Conservation (phyloP, 208 protist genomes). For the Acanthamoeba royreba region DNA sequence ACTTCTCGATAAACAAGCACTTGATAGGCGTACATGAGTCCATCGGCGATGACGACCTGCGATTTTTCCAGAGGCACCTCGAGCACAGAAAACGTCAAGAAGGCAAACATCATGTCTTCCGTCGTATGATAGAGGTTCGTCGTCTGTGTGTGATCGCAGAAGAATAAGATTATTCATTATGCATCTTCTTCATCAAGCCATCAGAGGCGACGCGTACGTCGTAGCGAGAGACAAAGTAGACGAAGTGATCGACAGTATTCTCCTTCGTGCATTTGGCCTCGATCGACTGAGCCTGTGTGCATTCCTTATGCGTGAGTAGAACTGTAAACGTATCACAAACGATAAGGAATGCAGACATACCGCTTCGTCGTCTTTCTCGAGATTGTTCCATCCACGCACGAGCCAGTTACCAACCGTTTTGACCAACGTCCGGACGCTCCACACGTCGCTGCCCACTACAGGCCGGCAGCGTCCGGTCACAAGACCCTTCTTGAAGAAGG, state of each 20-base stretch:
- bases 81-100: background rate
- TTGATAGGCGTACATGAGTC: background rate
- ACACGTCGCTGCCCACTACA: background rate
- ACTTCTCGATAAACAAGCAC: too few species aligned
- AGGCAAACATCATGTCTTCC: background rate
- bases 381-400: background rate
- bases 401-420: slow-evolving; percentile 35
- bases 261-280: background rate
- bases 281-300: background rate
- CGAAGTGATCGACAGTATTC: background rate
- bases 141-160: too few species aligned
- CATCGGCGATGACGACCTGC: slow-evolving; percentile 39
- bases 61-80: background rate
- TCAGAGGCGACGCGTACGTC: background rate
- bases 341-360: too few species aligned
- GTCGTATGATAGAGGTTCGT: slow-evolving; percentile 4
- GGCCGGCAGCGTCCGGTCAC: background rate
- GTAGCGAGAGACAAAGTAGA: slow-evolving; percentile 23
- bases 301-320: too few species aligned
- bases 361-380: background rate
- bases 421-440: background rate
- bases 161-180: too few species aligned
- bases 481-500: background rate
- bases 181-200: too few species aligned
- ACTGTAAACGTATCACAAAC: too few species aligned